phyloP scores from a whole-genome alignment of 495 filamentous ascomycete genomes.

The Tuber umbilicatum region DNA sequence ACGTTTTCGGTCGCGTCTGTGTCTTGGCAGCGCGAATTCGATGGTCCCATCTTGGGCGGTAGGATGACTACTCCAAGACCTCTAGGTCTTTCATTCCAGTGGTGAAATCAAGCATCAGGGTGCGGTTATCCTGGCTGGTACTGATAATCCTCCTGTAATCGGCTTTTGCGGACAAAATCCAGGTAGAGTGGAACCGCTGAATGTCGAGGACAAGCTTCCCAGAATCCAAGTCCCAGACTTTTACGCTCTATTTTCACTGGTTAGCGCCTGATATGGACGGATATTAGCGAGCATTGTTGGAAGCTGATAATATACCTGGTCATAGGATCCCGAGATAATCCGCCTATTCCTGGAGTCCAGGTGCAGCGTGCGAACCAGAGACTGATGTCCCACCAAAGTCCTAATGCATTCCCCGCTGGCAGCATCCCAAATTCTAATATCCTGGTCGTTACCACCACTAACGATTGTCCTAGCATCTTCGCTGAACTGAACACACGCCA shows the following conservation, averaged over 20 bases:
- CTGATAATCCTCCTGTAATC: conserved; percentile 90
- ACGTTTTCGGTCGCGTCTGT: conserved; percentile 14
- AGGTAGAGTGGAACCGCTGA: conserved; percentile 84
- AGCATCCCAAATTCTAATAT: conserved; percentile 90
- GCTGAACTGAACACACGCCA: conserved; percentile 92
- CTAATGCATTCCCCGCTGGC: conserved; percentile 76
- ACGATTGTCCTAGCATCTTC: conserved; percentile 83
- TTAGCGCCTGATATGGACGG: conserved; percentile 14
- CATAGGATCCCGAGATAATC: conserved; percentile 85
- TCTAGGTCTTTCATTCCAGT: conserved; percentile 52
- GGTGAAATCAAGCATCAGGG: conserved; percentile 85
- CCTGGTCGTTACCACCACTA: conserved; percentile 85
- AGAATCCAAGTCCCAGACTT: conserved; percentile 76
- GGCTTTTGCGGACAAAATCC: conserved; percentile 91
- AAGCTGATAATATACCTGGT: conserved; percentile 53
- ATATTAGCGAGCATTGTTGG: not conserved
- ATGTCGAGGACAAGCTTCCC: conserved; percentile 68
- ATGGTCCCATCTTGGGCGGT: conserved; percentile 5
- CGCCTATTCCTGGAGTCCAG: conserved; percentile 76
- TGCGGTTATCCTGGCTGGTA: conserved; percentile 85
- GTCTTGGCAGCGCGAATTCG: conserved; percentile 4
- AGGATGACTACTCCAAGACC: conserved; percentile 44
- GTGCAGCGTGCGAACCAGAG: conserved; percentile 79
- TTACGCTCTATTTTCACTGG: conserved; percentile 55
- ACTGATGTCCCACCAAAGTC: conserved; percentile 68